Base-by-base conservation (phyloP, 176 grass and related monocot genomes). In the Oryza glumipatula region DNA sequence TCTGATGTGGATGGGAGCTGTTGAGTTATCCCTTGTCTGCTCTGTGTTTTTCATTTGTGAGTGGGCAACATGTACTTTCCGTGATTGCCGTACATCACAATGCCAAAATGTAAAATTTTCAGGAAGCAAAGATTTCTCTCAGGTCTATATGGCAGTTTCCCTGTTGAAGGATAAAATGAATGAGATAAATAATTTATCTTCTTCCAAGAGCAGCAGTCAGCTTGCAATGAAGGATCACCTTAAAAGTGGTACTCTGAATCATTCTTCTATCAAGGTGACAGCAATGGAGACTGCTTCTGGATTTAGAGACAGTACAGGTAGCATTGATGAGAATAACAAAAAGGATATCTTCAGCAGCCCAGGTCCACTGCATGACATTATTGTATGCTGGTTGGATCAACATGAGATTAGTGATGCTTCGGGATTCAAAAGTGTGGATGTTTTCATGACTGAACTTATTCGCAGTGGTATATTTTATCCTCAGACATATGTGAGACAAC, bases 21-120 rank as follows among this genome's bases (percentile, higher is more conserved):
- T 96, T 81, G 88, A 92, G 70, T 89, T 91, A 81, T 91, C 94
- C 76, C 80, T 99, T 76, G 94, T 96, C 86, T 99, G 94, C 76
- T 99, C 97, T 8, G 81, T 99, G 72, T 99, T 99, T 91, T 99
- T 99, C 65, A 86, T 99, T 68, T 99, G 97, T 92, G 97, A 99
- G 83, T 99, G 97, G 97, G 94, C 97, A 41, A 96, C 97, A 74
- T 99, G 97, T 86, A 90, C 96, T 89, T 96, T 91, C 87, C 91
- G 97, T 71, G 94, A 99, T 89, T 96, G 84, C 49, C 93, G 94
- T 21, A 91, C 92, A 78, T 75, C 78, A 49, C 73, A 84, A 16
- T 84, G 70, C 24, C 82, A 77, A 47, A 89, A 91, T 84, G 63
- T 92, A 32, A 98, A 95, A 92, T 80, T 94, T 84, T 92, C 94